Evolutionary conservation across 164 flowering plant genomes (phyloP), one percentile per base, ranked within the genome.

Genomic region (Euptelea pleiosperma): DNA sequence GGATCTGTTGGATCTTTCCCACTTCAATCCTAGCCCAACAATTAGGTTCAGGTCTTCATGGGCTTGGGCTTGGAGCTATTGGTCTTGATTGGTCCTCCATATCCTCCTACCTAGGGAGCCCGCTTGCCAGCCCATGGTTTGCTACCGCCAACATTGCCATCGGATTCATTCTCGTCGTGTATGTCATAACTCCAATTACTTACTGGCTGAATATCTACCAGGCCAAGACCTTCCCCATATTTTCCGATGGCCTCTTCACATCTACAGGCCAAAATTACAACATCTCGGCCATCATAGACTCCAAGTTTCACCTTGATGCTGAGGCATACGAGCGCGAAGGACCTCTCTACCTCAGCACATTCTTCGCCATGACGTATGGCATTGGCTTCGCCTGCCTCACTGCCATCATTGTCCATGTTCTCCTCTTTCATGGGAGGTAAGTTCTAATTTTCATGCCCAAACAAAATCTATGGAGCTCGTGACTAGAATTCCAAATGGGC

Each of bases 391-490:
- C 87, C 40, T 25, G 85, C 67, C 58, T 66, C 52, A 29, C 77
- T 53, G 54, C 72, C 33, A 67, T 65, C 41, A 55, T 71, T 34
- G 71, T 71, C 36, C 75, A 71, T 34, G 68, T 67, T 4, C 12
- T 58, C 37, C 68, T 79, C 60, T 83, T 81, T 69, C 75, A 85
- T 62, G 95, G 95, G 57, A 82, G 83, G 95, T 87, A 64, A 58
- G 42, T 21, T n/a, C n/a, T 3, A 4, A 5, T 39, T 42, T 54
- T 16, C 8, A 52, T 29, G 26, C 29, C 6, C 30, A 35, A 37
- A 8, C 6, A 16, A 5, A 18, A 7, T 53, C 21, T 46, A n/a
- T n/a, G n/a, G n/a, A n/a, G n/a, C n/a, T n/a, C n/a, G n/a, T n/a
- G n/a, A n/a, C n/a, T n/a, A n/a, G n/a, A n/a, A n/a, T n/a, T n/a